Percentiles rank a stretch among this genome's conserved stretches.
Evolutionary conservation across 2,329 filamentous ascomycete species (phyloP).

Genomic region (Metarhizium anisopliae): DNA sequence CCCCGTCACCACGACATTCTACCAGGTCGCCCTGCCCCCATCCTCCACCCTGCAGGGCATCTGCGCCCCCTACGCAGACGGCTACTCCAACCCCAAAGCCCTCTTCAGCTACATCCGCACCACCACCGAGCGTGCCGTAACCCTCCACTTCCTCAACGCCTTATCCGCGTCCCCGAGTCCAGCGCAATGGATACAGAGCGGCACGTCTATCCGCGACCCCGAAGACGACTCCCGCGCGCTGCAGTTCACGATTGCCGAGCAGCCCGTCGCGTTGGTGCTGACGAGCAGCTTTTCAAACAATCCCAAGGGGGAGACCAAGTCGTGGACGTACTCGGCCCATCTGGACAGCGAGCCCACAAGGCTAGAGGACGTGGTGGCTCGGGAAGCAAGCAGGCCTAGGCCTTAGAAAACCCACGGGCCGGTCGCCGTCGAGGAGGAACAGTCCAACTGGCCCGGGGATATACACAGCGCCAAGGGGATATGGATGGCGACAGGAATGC

Average conservation of each 20-base stretch:
- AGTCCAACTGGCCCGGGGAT: not conserved
- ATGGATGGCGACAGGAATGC: too few relatives aligned
- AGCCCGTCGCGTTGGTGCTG: not conserved
- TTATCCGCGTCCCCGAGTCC: not conserved
- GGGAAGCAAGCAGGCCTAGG: not conserved
- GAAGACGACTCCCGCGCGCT: conserved; percentile 21
- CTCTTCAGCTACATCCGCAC: conserved; percentile 37
- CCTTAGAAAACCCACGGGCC: not conserved
- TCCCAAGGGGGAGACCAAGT: not conserved
- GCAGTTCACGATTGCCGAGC: conserved; percentile 15
- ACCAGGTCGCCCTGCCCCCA: conserved; percentile 31
- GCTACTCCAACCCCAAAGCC: conserved; percentile 34
- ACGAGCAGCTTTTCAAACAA: not conserved
- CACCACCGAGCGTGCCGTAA: conserved; percentile 31
- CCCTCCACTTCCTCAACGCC: conserved; percentile 22
- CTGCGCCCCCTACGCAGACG: conserved; percentile 35
- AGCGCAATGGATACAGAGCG: conserved; percentile 22
- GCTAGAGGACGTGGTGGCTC: not conserved
- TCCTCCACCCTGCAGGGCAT: conserved; percentile 24
- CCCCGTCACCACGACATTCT: conserved; percentile 36
- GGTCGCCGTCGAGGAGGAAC: not conserved
- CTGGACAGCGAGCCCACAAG: not conserved
- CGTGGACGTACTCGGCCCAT: not conserved
- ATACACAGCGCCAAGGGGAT: too few relatives aligned
- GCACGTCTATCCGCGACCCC: conserved; percentile 21